Base-by-base conservation (phyloP, 116 monocot genomes). In the Zostera marina region DNA sequence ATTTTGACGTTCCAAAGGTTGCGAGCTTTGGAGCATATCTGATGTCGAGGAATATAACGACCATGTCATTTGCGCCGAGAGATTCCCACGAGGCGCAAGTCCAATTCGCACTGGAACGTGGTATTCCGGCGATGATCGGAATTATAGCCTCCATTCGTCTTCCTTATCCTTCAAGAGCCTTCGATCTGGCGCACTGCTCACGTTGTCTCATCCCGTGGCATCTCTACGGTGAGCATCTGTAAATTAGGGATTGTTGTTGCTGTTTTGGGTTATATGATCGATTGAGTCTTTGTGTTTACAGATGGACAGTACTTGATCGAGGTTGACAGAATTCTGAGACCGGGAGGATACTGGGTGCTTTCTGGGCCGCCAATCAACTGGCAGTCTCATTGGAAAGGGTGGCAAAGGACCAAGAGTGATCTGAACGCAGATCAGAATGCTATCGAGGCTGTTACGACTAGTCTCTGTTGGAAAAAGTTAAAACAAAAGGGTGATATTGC, bases 181-280 rank as follows among this genome's bases (percentile, higher is more conserved):
- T 88, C 68, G 83, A 88, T 72, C 70, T 88, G 79, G 88, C 87
- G 9, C 87, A 87, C 72, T 87, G 82, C 68, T 87, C 87, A 15
- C 77, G 82, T 19, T 88, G 88, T 72, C 88, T 88, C 70, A 77
- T 88, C 68, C 88, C 88, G 7, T 88, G 88, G 88, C 74, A 77
- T 9, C 67, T 64, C 41, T 73, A 70, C 26, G 81, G 86, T 52
- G 75, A 82, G 32, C 5, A 32, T 32, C 32, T 32, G 32, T 1
- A 3, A 32, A 5, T 32, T 32, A 3, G 2, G 32, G 32, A 5
- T 32, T 1, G 32, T 32, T 32, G 32, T 32, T 32, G n/a, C 32
- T 32, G 4, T 1, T 4, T 26, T 3, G 32, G 32, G 4, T 32
- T 32, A 2, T 32, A 32, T n/a, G n/a, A n/a, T n/a, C n/a, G n/a